Evolutionary conservation across 2,329 filamentous ascomycete species (phyloP), one percentile per base, ranked within the genome.

Genomic region (Talaromyces sp.): DNA sequence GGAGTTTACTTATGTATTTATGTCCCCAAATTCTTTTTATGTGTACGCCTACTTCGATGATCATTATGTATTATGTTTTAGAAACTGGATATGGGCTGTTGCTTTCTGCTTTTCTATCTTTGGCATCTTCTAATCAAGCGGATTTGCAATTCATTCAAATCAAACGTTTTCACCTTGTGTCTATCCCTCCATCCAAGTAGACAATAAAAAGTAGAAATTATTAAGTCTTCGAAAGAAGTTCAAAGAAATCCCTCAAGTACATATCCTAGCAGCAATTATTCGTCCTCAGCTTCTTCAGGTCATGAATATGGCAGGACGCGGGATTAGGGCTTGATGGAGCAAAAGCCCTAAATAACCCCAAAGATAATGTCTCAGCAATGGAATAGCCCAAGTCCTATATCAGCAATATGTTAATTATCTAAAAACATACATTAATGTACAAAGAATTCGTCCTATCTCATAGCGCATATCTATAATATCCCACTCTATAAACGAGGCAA

Each of bases 41-140:
- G 48, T 52, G 48, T 52, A 52, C 35, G 22, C 48, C 35, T 52
- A 52, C 48, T 37, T 52, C 35, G 48, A 52, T 25, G 48, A 52
- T 28, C 36, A 39, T 52, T 37, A 52, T 52, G 48, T 52, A 39
- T 52, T 52, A 52, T 48, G 45, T 48, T 46, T 46, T 48, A 48
- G 25, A 48, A 35, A 35, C 45, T 48, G 45, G 45, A 48, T 48
- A 48, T 19, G 45, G 45, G 45, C 28, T 35, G 28, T 35, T 48
- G 25, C 25, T 35, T 9, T 35, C 13, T 31, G 43, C 43, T 33
- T 46, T 25, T 46, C 17, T 19, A 17, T 21, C 33, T 10, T n/a
- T 28, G 28, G 28, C 45, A 48, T 48, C 45, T 48, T 48, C 45
- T 48, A 48, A 48, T 21, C 28, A 21, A 48, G 25, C 28, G 45